Evolutionary conservation across 129 eudicot species (phyloP).

Genomic region (Saposhnikovia divaricata): DNA sequence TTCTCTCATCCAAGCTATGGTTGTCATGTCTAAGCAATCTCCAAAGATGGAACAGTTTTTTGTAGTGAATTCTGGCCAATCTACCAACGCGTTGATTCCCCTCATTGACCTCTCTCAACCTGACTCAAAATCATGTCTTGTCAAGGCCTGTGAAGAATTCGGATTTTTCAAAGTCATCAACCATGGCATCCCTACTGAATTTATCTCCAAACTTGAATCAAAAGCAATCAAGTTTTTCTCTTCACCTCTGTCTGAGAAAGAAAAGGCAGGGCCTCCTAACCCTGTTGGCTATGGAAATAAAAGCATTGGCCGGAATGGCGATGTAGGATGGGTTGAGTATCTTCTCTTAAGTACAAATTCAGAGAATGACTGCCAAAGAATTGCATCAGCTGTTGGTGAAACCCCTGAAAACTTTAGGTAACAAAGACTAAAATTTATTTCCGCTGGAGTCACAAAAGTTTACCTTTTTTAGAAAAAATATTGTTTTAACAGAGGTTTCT

Average conservation of each 20-base stretch:
- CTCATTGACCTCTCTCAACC: constrained; percentile 10
- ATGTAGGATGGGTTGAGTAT: constrained; percentile 79
- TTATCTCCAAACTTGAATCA: constrained; percentile 43
- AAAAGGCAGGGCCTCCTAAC: constrained; percentile 52
- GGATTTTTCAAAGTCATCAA: constrained; percentile 17
- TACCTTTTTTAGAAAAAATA: background rate
- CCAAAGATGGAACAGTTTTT: background rate
- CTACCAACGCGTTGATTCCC: background rate
- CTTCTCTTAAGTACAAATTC: constrained; percentile 51
- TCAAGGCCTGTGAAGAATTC: constrained; percentile 27
- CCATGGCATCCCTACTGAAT: constrained; percentile 23
- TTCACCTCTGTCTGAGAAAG: constrained; percentile 47
- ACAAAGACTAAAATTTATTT: background rate
- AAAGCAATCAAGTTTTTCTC: constrained; percentile 67
- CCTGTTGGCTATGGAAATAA: constrained; percentile 84
- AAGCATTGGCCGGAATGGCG: constrained; percentile 63
- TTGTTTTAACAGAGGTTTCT: background rate
- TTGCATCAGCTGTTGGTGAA: constrained; percentile 36
- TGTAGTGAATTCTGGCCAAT: background rate
- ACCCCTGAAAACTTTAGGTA: constrained; percentile 55
- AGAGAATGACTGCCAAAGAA: constrained; percentile 29
- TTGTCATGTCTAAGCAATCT: constrained; percentile 3
- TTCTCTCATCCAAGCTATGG: background rate
- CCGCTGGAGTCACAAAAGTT: background rate
- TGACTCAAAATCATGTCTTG: constrained; percentile 9